phyloP scores from a whole-genome alignment of 148 eudicot species.

The Rhododendron kiyosumense region DNA sequence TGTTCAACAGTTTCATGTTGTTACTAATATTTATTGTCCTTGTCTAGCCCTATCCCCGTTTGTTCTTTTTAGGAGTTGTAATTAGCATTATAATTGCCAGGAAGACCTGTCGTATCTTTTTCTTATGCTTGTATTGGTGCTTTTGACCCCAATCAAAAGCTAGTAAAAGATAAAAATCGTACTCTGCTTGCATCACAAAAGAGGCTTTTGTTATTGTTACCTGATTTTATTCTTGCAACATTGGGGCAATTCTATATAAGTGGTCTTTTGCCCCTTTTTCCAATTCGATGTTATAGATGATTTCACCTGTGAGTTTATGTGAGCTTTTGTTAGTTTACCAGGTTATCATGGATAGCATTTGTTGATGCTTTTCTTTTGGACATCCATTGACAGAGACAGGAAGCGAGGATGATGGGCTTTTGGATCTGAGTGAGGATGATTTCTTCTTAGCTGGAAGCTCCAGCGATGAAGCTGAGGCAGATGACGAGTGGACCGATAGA shows the following conservation, averaged over 20 bases:
- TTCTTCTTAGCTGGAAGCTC: constrained; percentile 77
- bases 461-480: constrained; percentile 95
- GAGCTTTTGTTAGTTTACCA: background rate
- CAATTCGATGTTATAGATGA: background rate
- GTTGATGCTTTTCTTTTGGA: background rate
- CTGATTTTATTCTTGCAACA: background rate
- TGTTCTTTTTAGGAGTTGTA: background rate
- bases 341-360: background rate
- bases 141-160: background rate
- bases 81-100: background rate
- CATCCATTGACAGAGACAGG: constrained; percentile 71
- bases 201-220: background rate
- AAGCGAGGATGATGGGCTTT: constrained; percentile 91
- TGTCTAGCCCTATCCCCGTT: background rate
- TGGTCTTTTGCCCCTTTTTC: background rate
- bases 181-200: background rate
- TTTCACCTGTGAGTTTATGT: background rate
- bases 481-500: constrained; percentile 88
- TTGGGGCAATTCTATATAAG: background rate
- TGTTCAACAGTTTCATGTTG: background rate
- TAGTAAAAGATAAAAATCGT: background rate
- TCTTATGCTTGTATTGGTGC: background rate
- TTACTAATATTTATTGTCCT: background rate
- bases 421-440: constrained; percentile 86
- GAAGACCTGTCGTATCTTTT: background rate